These are phyloP conservation scores for Brassica juncea DNA, from an alignment of 345 rosid species.

Conservation along the genomic window DNA sequence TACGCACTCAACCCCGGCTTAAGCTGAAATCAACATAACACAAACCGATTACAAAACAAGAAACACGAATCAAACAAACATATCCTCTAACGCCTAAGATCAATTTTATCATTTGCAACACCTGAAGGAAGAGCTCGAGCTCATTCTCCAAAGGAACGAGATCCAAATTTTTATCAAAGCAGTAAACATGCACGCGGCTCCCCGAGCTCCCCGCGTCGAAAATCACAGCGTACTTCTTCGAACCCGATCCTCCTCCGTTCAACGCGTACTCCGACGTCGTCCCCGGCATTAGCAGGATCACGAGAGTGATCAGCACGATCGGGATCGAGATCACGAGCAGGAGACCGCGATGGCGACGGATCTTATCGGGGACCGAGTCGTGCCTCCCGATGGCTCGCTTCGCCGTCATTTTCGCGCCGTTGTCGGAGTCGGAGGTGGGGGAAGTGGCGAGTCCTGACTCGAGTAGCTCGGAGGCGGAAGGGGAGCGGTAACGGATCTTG, in stretches of 20 bases:
- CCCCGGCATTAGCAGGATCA: conserved; percentile 67
- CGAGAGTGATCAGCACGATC: conserved; percentile 54
- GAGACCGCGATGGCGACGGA: conserved; percentile 65
- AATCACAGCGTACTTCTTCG: conserved; percentile 70
- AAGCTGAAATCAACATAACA: conserved; percentile 41
- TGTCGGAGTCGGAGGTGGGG: conserved; percentile 43
- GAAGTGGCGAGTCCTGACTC: conserved; percentile 43
- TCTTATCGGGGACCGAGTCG: conserved; percentile 70
- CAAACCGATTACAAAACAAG: background rate
- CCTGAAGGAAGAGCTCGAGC: conserved; percentile 88
- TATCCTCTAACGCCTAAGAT: background rate
- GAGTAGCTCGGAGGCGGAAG: conserved; percentile 63
- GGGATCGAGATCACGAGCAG: conserved; percentile 70
- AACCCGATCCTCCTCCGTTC: conserved; percentile 41
- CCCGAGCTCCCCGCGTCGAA: conserved; percentile 99
- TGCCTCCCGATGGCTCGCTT: conserved; percentile 53
- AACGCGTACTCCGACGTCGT: conserved; percentile 47
- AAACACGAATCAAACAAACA: background rate
- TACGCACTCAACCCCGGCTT: conserved; percentile 84
- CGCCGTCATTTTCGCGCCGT: conserved; percentile 52
- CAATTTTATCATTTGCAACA: background rate
- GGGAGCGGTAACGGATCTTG: conserved; percentile 92
- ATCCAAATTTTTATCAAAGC: conserved; percentile 87
- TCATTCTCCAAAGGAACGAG: conserved; percentile 83
- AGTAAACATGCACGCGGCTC: conserved; percentile 92